These are phyloP conservation scores for Pyricularia sp. DNA, from an alignment of 2,329 filamentous ascomycete genomes.

Conservation along the genomic window DNA sequence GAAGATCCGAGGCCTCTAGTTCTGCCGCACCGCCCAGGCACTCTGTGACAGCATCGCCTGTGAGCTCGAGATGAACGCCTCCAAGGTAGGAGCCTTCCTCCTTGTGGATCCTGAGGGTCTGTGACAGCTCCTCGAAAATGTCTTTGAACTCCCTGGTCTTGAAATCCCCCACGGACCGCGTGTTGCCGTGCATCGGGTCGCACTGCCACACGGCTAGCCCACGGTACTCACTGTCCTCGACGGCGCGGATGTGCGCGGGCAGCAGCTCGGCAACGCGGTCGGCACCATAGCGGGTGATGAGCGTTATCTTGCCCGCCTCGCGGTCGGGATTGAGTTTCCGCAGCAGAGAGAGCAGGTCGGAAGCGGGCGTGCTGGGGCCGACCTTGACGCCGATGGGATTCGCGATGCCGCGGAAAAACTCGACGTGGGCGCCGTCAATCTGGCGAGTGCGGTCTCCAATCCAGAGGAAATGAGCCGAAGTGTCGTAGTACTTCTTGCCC, in stretches of 20 bases:
- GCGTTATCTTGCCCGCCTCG: constrained; percentile 85
- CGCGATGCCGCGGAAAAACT: constrained; percentile 92
- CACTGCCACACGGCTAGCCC: constrained; percentile 90
- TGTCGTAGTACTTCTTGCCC: constrained; percentile 74
- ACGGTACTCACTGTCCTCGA: constrained; percentile 65
- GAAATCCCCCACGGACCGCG: constrained; percentile 58
- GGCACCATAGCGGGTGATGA: constrained; percentile 93
- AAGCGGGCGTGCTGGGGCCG: constrained; percentile 69
- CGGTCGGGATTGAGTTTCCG: constrained; percentile 74
- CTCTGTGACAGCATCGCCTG: constrained; percentile 92
- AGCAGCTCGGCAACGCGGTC: constrained; percentile 66
- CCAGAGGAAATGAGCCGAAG: constrained; percentile 95
- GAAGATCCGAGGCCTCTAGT: constrained; percentile 78
- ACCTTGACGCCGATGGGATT: constrained; percentile 98
- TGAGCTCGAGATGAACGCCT: constrained; percentile 90
- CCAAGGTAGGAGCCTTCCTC: constrained; percentile 79
- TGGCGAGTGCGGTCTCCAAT: constrained; percentile 95
- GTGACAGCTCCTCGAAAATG: constrained; percentile 78
- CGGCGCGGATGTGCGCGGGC: constrained; percentile 77
- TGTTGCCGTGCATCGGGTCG: constrained; percentile 95
- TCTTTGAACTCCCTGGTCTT: constrained; percentile 90
- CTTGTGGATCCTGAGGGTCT: constrained; percentile 77
- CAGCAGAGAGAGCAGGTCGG: constrained; percentile 71
- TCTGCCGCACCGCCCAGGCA: constrained; percentile 87
- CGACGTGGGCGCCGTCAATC: constrained; percentile 85